These are phyloP conservation scores for Moesziomyces sp. DNA, from an alignment of 1,284 basidiomycete genomes.

Conservation along the genomic window DNA sequence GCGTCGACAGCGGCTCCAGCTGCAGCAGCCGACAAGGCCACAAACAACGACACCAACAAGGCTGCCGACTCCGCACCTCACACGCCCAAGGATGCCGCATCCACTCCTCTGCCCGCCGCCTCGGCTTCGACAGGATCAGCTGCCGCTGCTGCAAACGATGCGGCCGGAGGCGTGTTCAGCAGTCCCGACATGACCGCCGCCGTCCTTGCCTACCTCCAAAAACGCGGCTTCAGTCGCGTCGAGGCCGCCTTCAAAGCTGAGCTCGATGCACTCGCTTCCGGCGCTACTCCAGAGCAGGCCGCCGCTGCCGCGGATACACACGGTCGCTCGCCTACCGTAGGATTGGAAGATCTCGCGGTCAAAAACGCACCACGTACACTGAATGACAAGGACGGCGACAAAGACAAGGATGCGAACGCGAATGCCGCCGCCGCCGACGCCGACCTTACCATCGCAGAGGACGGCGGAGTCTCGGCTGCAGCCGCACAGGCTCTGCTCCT, in stretches of 20 bases:
- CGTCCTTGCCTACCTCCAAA: conserved; percentile 75
- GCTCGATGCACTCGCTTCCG: conserved; percentile 70
- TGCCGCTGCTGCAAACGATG: conserved; percentile 17
- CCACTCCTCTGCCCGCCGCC: conserved; percentile 16
- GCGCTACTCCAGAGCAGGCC: conserved; percentile 43
- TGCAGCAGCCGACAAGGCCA: conserved; percentile 30
- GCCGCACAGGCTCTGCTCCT: conserved; percentile 83
- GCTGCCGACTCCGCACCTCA: conserved; percentile 17
- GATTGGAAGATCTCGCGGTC: conserved; percentile 70
- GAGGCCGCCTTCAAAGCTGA: conserved; percentile 80
- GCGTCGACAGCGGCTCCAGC: conserved; percentile 20
- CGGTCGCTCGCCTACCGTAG: conserved; percentile 73
- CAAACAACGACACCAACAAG: conserved; percentile 4
- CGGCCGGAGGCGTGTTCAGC: conserved; percentile 36
- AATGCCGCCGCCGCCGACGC: conserved; percentile 20
- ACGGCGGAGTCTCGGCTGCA: conserved; percentile 41
- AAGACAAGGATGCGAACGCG: conserved; percentile 35
- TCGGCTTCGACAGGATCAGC: conserved; percentile 12
- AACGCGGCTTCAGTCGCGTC: conserved; percentile 81
- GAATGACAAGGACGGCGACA: conserved; percentile 61
- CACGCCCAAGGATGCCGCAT: conserved; percentile 26
- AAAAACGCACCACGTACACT: conserved; percentile 63
- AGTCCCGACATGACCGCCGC: conserved; percentile 46
- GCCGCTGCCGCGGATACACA: conserved; percentile 49
- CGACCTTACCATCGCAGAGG: conserved; percentile 37